phyloP scores from a whole-genome alignment of 106 monocot species.

The Acorus calamus region DNA sequence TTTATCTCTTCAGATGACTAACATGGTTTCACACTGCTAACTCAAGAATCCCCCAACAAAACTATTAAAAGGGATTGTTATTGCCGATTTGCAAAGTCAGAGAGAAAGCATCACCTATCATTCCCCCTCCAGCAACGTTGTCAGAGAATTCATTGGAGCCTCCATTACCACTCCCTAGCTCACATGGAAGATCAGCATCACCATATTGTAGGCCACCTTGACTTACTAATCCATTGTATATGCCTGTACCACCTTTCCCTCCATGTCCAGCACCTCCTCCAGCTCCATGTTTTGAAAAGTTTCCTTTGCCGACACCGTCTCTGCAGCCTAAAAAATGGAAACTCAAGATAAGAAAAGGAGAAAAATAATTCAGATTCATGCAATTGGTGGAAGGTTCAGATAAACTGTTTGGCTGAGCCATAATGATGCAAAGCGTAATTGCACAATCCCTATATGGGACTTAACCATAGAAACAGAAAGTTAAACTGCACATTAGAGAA shows the following conservation, averaged over 20 bases:
- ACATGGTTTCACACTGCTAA: too few species aligned
- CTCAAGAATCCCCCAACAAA: neutral
- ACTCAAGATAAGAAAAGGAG: too few species aligned
- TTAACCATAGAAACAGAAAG: neutral
- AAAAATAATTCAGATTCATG: too few species aligned
- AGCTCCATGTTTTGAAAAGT: conserved; percentile 59
- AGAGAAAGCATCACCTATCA: conserved; percentile 62
- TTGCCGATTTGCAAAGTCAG: neutral
- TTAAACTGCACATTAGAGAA: neutral
- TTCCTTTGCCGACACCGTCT: conserved; percentile 80
- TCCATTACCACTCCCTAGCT: conserved; percentile 84
- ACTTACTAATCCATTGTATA: conserved; percentile 54
- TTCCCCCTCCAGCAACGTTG: conserved; percentile 76
- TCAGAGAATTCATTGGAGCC: conserved; percentile 37
- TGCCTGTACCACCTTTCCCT: conserved; percentile 79
- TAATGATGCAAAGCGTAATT: too few species aligned
- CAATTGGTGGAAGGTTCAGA: too few species aligned
- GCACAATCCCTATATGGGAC: too few species aligned
- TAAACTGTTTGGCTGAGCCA: too few species aligned
- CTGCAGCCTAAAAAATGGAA: conserved; percentile 55
- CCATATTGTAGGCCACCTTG: conserved; percentile 80
- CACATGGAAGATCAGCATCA: conserved; percentile 85
- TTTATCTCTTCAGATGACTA: too few species aligned
- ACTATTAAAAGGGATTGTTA: neutral
- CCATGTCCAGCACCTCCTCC: conserved; percentile 98